phyloP scores from a whole-genome alignment of 805 yeast genomes.

The Metschnikowia lochheadii region DNA sequence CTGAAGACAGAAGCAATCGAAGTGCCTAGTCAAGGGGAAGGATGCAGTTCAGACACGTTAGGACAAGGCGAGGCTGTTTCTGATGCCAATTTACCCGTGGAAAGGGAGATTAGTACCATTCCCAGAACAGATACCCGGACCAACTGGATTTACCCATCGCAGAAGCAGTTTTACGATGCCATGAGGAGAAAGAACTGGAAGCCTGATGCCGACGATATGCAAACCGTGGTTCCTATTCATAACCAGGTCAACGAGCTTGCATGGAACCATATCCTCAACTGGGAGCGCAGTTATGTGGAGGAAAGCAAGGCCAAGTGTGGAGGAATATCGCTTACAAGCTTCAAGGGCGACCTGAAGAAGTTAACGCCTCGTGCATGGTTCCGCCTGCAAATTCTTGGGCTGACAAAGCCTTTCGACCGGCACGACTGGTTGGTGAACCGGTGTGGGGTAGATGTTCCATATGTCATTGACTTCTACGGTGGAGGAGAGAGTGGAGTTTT shows the following conservation, averaged over 20 bases:
- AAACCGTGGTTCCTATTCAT: slow-evolving; percentile 88
- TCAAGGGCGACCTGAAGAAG: slow-evolving; percentile 83
- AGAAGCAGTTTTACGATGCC: slow-evolving; percentile 90
- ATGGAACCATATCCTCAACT: slow-evolving; percentile 75
- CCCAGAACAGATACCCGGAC: slow-evolving; percentile 62
- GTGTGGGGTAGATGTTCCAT: slow-evolving; percentile 79
- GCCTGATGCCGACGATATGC: slow-evolving; percentile 80
- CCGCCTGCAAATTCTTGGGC: slow-evolving; percentile 62
- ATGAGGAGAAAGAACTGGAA: slow-evolving; percentile 89
- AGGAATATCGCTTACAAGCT: slow-evolving; percentile 78
- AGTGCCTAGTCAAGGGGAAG: slow-evolving; percentile 11
- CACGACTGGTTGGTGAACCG: slow-evolving; percentile 92
- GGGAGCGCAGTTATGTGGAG: slow-evolving; percentile 68
- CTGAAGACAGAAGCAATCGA: slow-evolving; percentile 40
- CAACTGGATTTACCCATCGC: slow-evolving; percentile 95
- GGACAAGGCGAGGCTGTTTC: slow-evolving; percentile 26
- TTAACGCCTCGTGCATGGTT: slow-evolving; percentile 81
- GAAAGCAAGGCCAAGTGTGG: slow-evolving; percentile 56
- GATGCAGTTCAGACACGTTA: slow-evolving; percentile 46
- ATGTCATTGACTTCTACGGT: slow-evolving; percentile 86
- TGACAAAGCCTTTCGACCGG: slow-evolving; percentile 84
- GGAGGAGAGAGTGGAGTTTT: slow-evolving; percentile 49
- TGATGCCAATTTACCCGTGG: slow-evolving; percentile 50
- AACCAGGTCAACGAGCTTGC: slow-evolving; percentile 91
- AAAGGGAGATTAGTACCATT: slow-evolving; percentile 73